Percentiles rank a stretch among this genome's conserved stretches.
Conservation (phyloP, 2,329 filamentous ascomycete genomes). For the Epichloe scottii region DNA sequence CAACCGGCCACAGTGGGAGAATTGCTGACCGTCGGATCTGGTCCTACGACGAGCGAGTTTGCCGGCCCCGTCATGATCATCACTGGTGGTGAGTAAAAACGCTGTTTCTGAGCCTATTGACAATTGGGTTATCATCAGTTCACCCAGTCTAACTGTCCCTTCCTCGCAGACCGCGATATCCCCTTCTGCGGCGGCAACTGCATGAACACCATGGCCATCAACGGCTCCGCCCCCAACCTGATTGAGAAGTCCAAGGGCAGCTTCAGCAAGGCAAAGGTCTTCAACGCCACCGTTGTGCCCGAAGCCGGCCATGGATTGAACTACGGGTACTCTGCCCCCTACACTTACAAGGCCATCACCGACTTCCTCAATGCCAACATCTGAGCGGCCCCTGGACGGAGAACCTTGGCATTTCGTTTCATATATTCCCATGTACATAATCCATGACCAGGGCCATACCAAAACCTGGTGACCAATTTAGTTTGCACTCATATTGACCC, state of each 20-base stretch:
- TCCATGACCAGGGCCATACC: not conserved
- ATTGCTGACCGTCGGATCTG: conserved; percentile 39
- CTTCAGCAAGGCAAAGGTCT: conserved; percentile 33
- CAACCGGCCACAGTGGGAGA: conserved; percentile 47
- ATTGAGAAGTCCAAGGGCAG: conserved; percentile 27
- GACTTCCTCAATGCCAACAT: conserved; percentile 17
- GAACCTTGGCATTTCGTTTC: not conserved
- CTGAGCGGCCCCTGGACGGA: not conserved
- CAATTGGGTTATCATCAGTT: too few species aligned
- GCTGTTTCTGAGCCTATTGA: rapidly evolving
- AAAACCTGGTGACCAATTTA: not conserved
- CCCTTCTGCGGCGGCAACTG: conserved; percentile 54
- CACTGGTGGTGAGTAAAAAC: conserved; percentile 33
- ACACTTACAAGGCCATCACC: conserved; percentile 23
- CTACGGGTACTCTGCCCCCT: conserved; percentile 23
- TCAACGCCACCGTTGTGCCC: conserved; percentile 41
- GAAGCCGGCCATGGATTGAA: conserved; percentile 40
- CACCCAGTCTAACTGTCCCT: too few species aligned
- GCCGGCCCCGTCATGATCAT: conserved; percentile 45
- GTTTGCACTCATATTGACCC: too few species aligned
- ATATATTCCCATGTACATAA: not conserved
- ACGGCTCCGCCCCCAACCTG: conserved; percentile 25
- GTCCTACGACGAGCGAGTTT: conserved; percentile 25
- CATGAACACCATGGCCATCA: conserved; percentile 26
- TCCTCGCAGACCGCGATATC: conserved; percentile 32